phyloP scores from a whole-genome alignment of 306 rosid species.

The Heteromeles arbutifolia region DNA sequence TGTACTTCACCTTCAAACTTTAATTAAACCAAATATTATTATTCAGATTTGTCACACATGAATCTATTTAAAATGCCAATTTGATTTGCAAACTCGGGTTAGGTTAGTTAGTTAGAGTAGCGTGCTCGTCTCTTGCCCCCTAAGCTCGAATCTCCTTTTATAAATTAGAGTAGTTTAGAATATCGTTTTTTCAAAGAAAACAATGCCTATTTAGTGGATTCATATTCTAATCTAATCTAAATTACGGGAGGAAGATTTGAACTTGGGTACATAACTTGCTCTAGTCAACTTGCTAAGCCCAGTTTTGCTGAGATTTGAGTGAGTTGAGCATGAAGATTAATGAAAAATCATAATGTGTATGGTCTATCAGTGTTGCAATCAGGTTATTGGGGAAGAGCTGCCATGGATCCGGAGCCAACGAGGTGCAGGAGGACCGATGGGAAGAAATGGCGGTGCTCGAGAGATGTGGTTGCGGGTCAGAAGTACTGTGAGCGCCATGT shows the following conservation, averaged over 20 bases:
- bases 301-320: too few relatives aligned
- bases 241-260: too few relatives aligned
- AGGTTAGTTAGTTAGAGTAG: neutral
- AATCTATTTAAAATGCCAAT: neutral
- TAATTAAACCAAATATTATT: neutral
- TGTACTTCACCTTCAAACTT: neutral
- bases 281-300: neutral
- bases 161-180: too few relatives aligned
- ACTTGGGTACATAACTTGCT: neutral
- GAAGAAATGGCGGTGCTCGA: constrained; percentile 96
- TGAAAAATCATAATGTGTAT: neutral
- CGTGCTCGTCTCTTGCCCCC: neutral
- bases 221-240: too few relatives aligned
- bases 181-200: too few relatives aligned
- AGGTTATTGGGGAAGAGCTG: constrained; percentile 84
- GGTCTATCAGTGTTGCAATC: constrained; percentile 49
- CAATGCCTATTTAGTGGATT: neutral
- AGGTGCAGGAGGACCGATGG: constrained; percentile 97
- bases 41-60: neutral
- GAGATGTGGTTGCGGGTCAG: constrained; percentile 92
- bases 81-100: neutral
- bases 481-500: constrained; percentile 98
- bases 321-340: neutral
- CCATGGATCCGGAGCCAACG: constrained; percentile 98
- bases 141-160: too few relatives aligned